Conservation (phyloP, 1,284 basidiomycete species). For the Fomitopsis betulina region DNA sequence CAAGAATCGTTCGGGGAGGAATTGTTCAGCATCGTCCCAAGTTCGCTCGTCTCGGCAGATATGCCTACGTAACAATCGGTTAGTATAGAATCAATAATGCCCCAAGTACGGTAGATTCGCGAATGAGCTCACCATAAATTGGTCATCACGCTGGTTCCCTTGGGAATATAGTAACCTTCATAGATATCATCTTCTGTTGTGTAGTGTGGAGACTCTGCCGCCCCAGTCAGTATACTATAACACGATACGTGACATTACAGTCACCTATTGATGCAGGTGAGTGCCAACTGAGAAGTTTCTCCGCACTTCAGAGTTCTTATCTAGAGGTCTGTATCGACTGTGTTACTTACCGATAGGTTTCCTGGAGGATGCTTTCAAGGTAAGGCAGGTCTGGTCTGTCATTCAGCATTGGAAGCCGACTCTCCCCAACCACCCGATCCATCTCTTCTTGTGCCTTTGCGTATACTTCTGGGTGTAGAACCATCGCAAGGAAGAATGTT, state of each 20-base stretch:
- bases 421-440: slow-evolving; percentile 34
- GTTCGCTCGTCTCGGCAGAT: slow-evolving; percentile 18
- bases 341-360: slow-evolving; percentile 38
- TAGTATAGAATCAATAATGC: no score
- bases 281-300: not conserved
- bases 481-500: slow-evolving; percentile 44
- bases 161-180: not conserved
- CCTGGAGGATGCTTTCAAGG: slow-evolving; percentile 45
- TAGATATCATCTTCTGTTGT: not conserved
- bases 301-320: not conserved
- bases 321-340: not conserved
- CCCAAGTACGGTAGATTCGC: not conserved
- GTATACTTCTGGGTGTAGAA: slow-evolving; percentile 44
- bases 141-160: not conserved
- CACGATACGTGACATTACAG: not conserved
- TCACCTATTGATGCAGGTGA: not conserved
- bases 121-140: not conserved
- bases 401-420: slow-evolving; percentile 41
- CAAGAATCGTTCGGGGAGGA: slow-evolving; percentile 20
- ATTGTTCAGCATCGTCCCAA: slow-evolving; percentile 17
- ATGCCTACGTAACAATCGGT: slow-evolving; percentile 10
- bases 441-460: slow-evolving; percentile 36
- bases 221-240: not conserved
- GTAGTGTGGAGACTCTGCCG: slow-evolving; percentile 13
- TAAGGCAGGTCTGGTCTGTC: slow-evolving; percentile 50